Evolutionary conservation across 345 rosid genomes (phyloP).

Genomic region (Syzygium jambos): DNA sequence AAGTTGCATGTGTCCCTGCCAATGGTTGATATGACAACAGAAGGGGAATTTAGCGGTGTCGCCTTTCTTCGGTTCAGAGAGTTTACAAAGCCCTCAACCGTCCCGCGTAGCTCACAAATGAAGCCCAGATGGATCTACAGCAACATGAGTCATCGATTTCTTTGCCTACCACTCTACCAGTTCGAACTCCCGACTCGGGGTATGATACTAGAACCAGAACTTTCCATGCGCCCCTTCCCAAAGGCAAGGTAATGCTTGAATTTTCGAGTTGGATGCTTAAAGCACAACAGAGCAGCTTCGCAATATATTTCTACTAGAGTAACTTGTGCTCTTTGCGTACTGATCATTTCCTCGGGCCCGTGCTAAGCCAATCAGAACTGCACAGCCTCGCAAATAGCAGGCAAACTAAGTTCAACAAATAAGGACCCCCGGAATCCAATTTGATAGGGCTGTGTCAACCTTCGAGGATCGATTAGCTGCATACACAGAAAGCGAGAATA

Average conservation of each 20-base stretch:
- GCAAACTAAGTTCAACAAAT: not conserved
- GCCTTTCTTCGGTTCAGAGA: not conserved
- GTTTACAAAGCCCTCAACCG: not conserved
- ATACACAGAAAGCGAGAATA: not conserved
- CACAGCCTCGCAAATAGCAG: not conserved
- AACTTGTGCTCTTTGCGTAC: not conserved
- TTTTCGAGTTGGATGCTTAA: not conserved
- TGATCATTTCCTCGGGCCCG: not conserved
- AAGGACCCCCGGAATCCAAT: not conserved
- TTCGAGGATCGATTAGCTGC: not conserved
- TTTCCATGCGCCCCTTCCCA: not conserved
- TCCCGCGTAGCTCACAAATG: not conserved
- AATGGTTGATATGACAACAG: not conserved
- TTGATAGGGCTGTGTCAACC: not conserved
- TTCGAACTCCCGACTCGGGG: not conserved
- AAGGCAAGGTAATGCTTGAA: not conserved
- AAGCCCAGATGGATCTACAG: not conserved
- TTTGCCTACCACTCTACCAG: not conserved
- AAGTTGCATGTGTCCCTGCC: not conserved
- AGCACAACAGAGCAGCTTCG: not conserved
- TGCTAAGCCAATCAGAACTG: not conserved
- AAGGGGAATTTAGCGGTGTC: not conserved
- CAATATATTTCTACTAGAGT: not conserved
- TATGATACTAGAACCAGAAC: not conserved
- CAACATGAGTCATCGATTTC: not conserved